Evolutionary conservation across 2,329 filamentous ascomycete genomes (phyloP), one percentile per base, ranked within the genome.

Genomic region (Botrytis squamosa): DNA sequence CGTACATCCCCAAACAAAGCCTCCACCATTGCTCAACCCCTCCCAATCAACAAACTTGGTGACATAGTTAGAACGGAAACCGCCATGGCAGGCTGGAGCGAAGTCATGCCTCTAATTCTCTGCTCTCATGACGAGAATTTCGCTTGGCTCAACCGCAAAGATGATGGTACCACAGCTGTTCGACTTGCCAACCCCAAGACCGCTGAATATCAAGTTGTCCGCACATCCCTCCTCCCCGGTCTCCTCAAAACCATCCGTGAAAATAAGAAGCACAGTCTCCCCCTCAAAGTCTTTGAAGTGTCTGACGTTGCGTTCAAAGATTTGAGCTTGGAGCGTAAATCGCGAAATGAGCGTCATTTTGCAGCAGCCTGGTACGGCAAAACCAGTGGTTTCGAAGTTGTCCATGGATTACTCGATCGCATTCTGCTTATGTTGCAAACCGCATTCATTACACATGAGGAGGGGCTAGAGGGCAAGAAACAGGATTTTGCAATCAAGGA

Each of bases 71-170:
- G 96, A 71, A 85, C 91, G 72, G 96, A 99, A 83, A 89, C 93
- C 69, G 95, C 95, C 72, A 96, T 97, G 90, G 92, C 95, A 9
- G 96, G 96, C 74, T 99, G 96, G 96, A 92, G 90, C 72, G 96
- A 99, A 85, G 95, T 97, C 73, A 91, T 99, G 89, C 95, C 96
- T 40, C 87, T 99, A 42, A 98, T 97, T 78, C 89, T 99, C 72
- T 99, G 96, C 87, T 97, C 94, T 64, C 94, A 98, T 83, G 95
- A 98, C 81, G 96, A 99, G 87, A 99, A 99, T 85, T 99, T 98
- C 82, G 91, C 88, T 74, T 98, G 93, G 92, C 86, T 99, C 70
- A 97, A 97, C 85, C 92, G 94, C 81, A 90, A 91, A 81, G 95
- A 98, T 78, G 93, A 97, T 79, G 93, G 93, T 76, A 91, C 88